Percentiles rank a stretch among this genome's conserved stretches.
Evolutionary conservation across 148 eudicot species (phyloP).

Genomic region (Simmondsia chinensis): DNA sequence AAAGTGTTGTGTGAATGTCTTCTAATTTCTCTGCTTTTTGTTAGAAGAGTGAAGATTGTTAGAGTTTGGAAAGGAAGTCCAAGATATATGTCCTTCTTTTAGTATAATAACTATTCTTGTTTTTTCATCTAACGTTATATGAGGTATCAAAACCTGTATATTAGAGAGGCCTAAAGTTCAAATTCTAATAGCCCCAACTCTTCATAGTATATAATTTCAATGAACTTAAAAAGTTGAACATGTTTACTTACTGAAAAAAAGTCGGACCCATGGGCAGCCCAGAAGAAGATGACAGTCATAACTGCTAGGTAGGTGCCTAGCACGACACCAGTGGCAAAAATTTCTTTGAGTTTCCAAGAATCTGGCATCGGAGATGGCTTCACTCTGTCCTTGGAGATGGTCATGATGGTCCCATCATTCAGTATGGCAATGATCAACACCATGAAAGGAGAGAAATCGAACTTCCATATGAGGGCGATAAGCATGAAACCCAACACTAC

Average conservation of each 20-base stretch:
- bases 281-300: slow-evolving; percentile 67
- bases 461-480: slow-evolving; percentile 67
- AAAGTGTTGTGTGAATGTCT: too few species aligned
- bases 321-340: slow-evolving; percentile 71
- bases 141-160: too few species aligned
- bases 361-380: slow-evolving; percentile 71
- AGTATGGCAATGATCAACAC: slow-evolving; percentile 62
- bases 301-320: slow-evolving; percentile 64
- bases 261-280: slow-evolving; percentile 40
- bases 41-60: too few species aligned
- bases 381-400: slow-evolving; percentile 70
- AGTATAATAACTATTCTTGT: too few species aligned
- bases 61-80: too few species aligned
- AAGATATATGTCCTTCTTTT: too few species aligned
- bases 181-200: too few species aligned
- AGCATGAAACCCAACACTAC: slow-evolving; percentile 64
- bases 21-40: too few species aligned
- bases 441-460: slow-evolving; percentile 82
- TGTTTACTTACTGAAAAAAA: slow-evolving; percentile 55
- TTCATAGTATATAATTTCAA: background rate
- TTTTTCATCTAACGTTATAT: too few species aligned
- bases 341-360: slow-evolving; percentile 69
- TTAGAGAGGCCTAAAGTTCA: too few species aligned
- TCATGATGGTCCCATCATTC: slow-evolving; percentile 82
- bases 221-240: background rate